phyloP scores from a whole-genome alignment of 2,329 filamentous ascomycete species.

The Knufia fluminis region DNA sequence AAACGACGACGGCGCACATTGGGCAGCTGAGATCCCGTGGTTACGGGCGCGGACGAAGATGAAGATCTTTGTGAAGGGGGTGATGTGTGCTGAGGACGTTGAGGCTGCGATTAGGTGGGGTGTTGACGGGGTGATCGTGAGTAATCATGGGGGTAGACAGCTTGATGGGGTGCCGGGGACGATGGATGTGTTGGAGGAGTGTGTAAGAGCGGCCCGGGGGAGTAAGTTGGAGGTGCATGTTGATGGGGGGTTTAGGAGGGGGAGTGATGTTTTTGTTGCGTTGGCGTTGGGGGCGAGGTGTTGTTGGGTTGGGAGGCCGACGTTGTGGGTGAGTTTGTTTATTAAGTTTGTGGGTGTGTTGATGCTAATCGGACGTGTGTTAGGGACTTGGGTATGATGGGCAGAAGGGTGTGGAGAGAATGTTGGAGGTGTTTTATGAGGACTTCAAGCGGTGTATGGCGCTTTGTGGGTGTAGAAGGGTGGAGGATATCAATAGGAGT shows the following conservation, averaged over 20 bases:
- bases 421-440: conserved; percentile 21
- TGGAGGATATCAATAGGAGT: conserved; percentile 25
- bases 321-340: conserved; percentile 35
- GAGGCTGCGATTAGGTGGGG: conserved; percentile 28
- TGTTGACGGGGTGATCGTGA: conserved; percentile 29
- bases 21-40: conserved; percentile 44
- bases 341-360: too few relatives aligned
- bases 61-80: conserved; percentile 19
- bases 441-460: conserved; percentile 23
- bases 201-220: conserved; percentile 21
- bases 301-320: conserved; percentile 40
- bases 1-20: conserved; percentile 36
- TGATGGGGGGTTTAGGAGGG: conserved; percentile 49
- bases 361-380: too few relatives aligned
- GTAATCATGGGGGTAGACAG: conserved; percentile 32
- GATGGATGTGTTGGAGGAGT: conserved; percentile 27
- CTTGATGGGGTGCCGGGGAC: conserved; percentile 30
- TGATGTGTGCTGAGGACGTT: conserved; percentile 28
- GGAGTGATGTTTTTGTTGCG: conserved; percentile 50
- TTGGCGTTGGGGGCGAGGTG: conserved; percentile 42
- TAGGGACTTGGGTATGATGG: conserved; percentile 16
- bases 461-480: conserved; percentile 18
- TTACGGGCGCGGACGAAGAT: conserved; percentile 32
- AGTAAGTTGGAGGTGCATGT: conserved; percentile 30
- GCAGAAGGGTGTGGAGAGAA: conserved; percentile 21